Percentiles rank a stretch among this genome's conserved stretches.
phyloP scores from a whole-genome alignment of 2,329 filamentous ascomycete species.

The Colletotrichum sp. region DNA sequence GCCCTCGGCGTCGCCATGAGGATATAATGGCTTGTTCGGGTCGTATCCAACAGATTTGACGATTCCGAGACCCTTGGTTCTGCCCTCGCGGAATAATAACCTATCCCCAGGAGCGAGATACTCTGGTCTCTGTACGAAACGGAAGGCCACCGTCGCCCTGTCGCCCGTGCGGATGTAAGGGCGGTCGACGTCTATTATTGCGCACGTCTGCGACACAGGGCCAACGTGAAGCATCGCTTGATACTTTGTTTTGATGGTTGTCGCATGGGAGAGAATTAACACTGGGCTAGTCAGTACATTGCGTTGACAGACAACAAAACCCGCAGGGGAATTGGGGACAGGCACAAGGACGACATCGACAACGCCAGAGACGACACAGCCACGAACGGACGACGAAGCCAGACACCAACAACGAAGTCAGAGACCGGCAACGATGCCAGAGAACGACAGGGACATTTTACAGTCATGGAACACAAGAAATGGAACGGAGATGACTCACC shows the following conservation, averaged over 20 bases:
- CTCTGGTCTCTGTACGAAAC: conserved; percentile 92
- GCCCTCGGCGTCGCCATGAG: not conserved
- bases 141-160: conserved; percentile 91
- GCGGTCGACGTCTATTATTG: conserved; percentile 97
- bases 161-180: conserved; percentile 94
- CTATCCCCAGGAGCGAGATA: conserved; percentile 89
- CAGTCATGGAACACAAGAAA: not conserved
- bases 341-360: accelerated
- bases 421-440: not conserved
- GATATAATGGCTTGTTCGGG: conserved; percentile 51
- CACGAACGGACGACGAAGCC: not conserved
- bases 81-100: conserved; percentile 90
- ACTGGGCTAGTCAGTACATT: conserved; percentile 52
- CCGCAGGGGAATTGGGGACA: not conserved
- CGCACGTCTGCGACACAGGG: conserved; percentile 91
- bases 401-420: not conserved
- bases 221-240: conserved; percentile 99
- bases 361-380: not conserved
- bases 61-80: conserved; percentile 94
- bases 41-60: conserved; percentile 94
- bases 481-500: conserved; percentile 47
- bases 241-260: conserved; percentile 95
- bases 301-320: not conserved
- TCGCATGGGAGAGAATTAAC: conserved; percentile 92
- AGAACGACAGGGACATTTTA: not conserved